phyloP scores from a whole-genome alignment of 2,329 filamentous ascomycete species.

The Talaromyces amestolkiae region DNA sequence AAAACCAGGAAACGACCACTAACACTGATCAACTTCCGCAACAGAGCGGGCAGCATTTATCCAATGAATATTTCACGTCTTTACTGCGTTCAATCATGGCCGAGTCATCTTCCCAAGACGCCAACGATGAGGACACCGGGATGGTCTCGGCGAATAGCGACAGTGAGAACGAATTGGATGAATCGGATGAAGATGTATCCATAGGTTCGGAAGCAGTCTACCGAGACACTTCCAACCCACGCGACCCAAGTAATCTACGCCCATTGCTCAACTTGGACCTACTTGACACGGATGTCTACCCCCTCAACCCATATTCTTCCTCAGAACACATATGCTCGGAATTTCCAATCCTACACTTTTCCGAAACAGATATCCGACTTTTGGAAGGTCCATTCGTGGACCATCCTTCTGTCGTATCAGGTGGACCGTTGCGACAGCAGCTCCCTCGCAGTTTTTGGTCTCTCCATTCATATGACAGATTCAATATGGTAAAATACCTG shows the following conservation, averaged over 20 bases:
- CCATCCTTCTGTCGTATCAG: conserved; percentile 30
- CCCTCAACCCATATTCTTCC: background rate
- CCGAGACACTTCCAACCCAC: background rate
- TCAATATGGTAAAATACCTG: conserved; percentile 59
- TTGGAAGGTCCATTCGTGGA: conserved; percentile 34
- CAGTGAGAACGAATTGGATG: background rate
- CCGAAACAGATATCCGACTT: conserved; percentile 39
- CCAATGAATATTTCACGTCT: background rate
- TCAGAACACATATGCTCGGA: background rate
- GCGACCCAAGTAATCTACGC: background rate
- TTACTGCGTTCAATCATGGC: background rate
- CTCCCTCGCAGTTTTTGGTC: background rate
- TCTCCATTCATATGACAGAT: conserved; percentile 43
- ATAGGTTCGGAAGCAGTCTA: background rate
- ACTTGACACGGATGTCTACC: background rate
- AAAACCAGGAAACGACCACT: background rate
- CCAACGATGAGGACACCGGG: background rate
- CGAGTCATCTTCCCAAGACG: background rate
- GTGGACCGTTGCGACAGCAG: conserved; percentile 14
- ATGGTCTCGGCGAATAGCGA: background rate
- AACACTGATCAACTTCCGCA: background rate
- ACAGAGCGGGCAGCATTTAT: background rate
- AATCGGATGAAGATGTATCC: background rate
- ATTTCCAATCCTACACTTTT: conserved; percentile 45
- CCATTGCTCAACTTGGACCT: background rate